Evolutionary conservation across 2,329 filamentous ascomycete genomes (phyloP).

Genomic region (Pochonia chlamydosporia): DNA sequence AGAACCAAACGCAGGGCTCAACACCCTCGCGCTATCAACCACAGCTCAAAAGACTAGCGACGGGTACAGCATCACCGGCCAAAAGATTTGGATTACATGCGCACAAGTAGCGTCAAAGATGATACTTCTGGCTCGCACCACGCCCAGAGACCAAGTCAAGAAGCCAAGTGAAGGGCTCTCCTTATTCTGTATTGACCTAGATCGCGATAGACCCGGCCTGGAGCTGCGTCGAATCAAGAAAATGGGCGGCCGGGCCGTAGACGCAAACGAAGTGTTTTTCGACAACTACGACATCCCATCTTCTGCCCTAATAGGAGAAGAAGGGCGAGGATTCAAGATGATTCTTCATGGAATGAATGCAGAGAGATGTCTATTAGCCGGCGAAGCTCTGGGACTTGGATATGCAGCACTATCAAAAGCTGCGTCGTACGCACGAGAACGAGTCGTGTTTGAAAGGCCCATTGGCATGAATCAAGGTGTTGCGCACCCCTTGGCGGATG

Average conservation of each 20-base stretch:
- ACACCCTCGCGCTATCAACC: constrained; percentile 68
- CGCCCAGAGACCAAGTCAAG: constrained; percentile 57
- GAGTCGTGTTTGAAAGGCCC: constrained; percentile 58
- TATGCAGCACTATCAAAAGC: constrained; percentile 64
- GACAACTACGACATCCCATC: constrained; percentile 66
- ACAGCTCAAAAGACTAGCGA: constrained; percentile 48
- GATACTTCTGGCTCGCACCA: constrained; percentile 76
- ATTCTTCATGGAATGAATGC: constrained; percentile 77
- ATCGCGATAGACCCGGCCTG: constrained; percentile 52
- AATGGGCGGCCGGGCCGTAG: constrained; percentile 78
- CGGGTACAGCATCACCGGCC: constrained; percentile 63
- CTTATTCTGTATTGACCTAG: constrained; percentile 74
- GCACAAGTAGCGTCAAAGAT: constrained; percentile 79
- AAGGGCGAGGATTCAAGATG: constrained; percentile 74
- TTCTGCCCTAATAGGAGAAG: constrained; percentile 60
- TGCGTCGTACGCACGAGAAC: constrained; percentile 58
- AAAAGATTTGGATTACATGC: constrained; percentile 88
- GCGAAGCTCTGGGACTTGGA: constrained; percentile 73
- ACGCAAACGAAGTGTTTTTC: constrained; percentile 86
- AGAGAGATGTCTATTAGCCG: constrained; percentile 68
- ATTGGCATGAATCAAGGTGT: constrained; percentile 64
- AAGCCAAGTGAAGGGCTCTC: constrained; percentile 73
- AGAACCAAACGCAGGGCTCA: constrained; percentile 75
- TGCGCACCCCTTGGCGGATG: constrained; percentile 59
- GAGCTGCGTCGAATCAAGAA: constrained; percentile 71